Base-by-base conservation (phyloP, 2,329 filamentous ascomycete species). In the Monilinia fructigena region DNA sequence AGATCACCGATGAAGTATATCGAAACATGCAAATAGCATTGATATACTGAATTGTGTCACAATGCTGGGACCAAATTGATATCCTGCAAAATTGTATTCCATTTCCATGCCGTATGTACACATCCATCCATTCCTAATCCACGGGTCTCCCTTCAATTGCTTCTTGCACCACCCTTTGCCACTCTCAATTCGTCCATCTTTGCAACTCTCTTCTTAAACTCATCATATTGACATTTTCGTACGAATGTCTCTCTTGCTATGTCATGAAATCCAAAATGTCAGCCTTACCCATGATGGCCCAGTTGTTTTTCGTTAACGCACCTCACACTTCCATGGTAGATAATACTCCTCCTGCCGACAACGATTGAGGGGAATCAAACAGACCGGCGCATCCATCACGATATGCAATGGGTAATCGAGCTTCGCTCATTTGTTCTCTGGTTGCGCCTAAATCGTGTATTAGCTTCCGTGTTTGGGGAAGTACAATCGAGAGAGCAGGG, bases 201-300 rank as follows among this genome's bases (percentile, higher is more conserved):
- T 77, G 90, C 92, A 71, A 99, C 95, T 67, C 95, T 89, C 85
- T 94, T 92, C 88, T 97, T 97, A 85, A 99, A 99, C 79, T 98
- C 95, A 71, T 91, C 91, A 81, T 99, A 99, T 77, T 99, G 95
- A 86, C 95, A 99, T 80, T 98, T 79, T 99, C 95, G 84, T 99
- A 99, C 76, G 89, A 90, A 82, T 99, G 95, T 83, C 95, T 86
- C 84, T 99, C 95, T 79, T 93, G 88, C 95, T 98, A n/a, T 60
- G 50, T 60, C 20, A 50, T 18, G 1, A 8, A 59, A 60, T 60
- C n/a, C 56, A 55, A 47, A 56, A 20, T 35, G 56, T 73, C 63
- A 73, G 70, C 68, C 54, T 55, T 53, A 52, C 58, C 31, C 28
- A 38, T 18, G 20, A 26, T 18, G 23, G 12, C 3, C 20, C 23